Evolutionary conservation across 352 stramenopile species (phyloP), one percentile per base, ranked within the genome.

Genomic region (Globisporangium lucens): DNA sequence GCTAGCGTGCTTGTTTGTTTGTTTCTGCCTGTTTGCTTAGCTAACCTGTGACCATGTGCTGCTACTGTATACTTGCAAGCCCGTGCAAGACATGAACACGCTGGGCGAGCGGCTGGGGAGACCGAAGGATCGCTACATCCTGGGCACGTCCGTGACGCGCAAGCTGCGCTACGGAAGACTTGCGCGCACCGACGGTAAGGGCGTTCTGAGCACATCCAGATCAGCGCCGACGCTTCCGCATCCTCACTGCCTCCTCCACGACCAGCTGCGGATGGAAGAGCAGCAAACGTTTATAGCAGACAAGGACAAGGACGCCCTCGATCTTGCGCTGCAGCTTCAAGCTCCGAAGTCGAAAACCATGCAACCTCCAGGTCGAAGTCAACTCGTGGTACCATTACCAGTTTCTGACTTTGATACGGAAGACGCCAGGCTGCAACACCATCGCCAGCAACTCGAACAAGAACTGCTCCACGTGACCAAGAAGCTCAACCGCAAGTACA

Each of bases 401-500:
- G 20, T 47, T 24, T 20, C 38, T 29, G 41, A n/a, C 7, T 22
- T 17, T 33, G 13, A 43, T 17, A 53, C 27, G 22, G 61, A 56
- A 8, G 65, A 53, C 10, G 55, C 35, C 10, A 63, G 61, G 10
- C 68, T 92, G 7, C 66, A 66, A 2, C 61, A 78, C 20, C 64
- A 79, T 24, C 75, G 78, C 56, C 68, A 66, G 20, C 51, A 78
- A 24, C 68, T 93, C 35, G 77, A 91, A 57, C 35, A 72, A 4
- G 66, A 90, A 52, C 69, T 93, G 15, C 70, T 93, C 0, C 71
- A 80, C 7, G 74, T 83, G 27, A 91, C 83, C 2, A 74, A 84
- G 49, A 90, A 91, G 67, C 69, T 92, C 20, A 84, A 77, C n/a
- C 83, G 81, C 43, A 93, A 93, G 69, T 91, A 92, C 72, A 65